phyloP scores from a whole-genome alignment of 805 yeast species.

The Wickerhamiella sorbophila region DNA sequence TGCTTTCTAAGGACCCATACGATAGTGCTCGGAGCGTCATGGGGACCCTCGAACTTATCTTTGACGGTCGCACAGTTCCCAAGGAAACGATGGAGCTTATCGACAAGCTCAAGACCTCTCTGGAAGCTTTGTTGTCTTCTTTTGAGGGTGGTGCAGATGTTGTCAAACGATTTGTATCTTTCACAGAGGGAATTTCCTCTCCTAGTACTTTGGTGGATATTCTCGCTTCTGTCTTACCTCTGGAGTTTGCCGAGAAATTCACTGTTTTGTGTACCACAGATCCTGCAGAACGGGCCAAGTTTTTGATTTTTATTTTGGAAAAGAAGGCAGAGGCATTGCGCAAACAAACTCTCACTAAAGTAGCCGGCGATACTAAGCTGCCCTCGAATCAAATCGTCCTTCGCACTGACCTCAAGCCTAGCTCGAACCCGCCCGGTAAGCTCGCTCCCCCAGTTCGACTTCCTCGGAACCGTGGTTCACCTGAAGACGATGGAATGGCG shows the following conservation, averaged over 20 bases:
- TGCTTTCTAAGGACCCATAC: slow-evolving; percentile 1
- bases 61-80: slow-evolving; percentile 1
- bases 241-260: slow-evolving; percentile 21
- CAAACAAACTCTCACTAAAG: background rate
- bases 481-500: slow-evolving; percentile 26
- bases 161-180: slow-evolving; percentile 13
- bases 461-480: slow-evolving; percentile 10
- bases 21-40: background rate
- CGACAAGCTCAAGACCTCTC: slow-evolving; percentile 10
- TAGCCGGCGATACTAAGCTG: slow-evolving; percentile 1
- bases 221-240: slow-evolving; percentile 25
- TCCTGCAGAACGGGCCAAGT: slow-evolving; percentile 17
- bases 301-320: slow-evolving; percentile 12
- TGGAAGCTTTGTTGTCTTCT: slow-evolving; percentile 8
- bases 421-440: background rate
- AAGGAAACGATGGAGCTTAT: slow-evolving; percentile 3
- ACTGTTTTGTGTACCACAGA: slow-evolving; percentile 19
- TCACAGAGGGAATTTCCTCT: slow-evolving; percentile 14
- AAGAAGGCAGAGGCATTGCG: slow-evolving; percentile 9
- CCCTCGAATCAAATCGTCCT: background rate
- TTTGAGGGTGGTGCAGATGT: slow-evolving; percentile 7
- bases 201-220: slow-evolving; percentile 25
- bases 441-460: background rate
- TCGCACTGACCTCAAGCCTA: no score
- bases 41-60: slow-evolving; percentile 2